These are phyloP conservation scores for Saccharata proteae DNA, from an alignment of 2,329 filamentous ascomycete genomes.

Conservation along the genomic window DNA sequence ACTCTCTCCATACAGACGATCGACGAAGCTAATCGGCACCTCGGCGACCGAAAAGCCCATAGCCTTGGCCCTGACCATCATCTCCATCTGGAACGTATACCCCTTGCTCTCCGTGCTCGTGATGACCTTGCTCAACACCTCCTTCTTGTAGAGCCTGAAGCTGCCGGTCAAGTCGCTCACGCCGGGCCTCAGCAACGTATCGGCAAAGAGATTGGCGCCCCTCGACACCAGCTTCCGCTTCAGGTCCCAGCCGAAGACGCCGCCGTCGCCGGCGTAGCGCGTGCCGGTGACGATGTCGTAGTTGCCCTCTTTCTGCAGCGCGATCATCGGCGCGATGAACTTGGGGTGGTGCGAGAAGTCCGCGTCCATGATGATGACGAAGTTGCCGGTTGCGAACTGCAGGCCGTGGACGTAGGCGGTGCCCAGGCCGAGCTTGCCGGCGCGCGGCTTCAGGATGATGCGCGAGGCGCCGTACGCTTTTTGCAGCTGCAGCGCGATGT, in stretches of 20 bases:
- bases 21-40: constrained; percentile 93
- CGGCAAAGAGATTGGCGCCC: constrained; percentile 89
- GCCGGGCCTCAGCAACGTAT: constrained; percentile 83
- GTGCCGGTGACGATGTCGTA: constrained; percentile 98
- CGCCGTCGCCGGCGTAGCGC: constrained; percentile 72
- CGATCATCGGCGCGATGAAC: constrained; percentile 93
- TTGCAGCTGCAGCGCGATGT: constrained; percentile 80
- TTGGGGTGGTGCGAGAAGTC: constrained; percentile 99
- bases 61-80: constrained; percentile 94
- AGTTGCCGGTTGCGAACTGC: constrained; percentile 83
- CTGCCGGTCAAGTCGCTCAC: constrained; percentile 93
- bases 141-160: constrained; percentile 89
- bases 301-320: constrained; percentile 60
- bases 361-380: constrained; percentile 99
- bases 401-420: constrained; percentile 94
- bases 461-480: constrained; percentile 65
- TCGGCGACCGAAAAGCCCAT: constrained; percentile 92
- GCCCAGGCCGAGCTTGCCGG: constrained; percentile 92
- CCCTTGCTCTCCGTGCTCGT: constrained; percentile 86
- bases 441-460: constrained; percentile 74
- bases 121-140: constrained; percentile 81
- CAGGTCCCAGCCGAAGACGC: constrained; percentile 93
- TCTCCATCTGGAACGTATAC: constrained; percentile 99
- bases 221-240: constrained; percentile 65
- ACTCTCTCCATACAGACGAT: constrained; percentile 86